Conservation (phyloP, 495 filamentous ascomycete species). For the Xylaria palmicola region DNA sequence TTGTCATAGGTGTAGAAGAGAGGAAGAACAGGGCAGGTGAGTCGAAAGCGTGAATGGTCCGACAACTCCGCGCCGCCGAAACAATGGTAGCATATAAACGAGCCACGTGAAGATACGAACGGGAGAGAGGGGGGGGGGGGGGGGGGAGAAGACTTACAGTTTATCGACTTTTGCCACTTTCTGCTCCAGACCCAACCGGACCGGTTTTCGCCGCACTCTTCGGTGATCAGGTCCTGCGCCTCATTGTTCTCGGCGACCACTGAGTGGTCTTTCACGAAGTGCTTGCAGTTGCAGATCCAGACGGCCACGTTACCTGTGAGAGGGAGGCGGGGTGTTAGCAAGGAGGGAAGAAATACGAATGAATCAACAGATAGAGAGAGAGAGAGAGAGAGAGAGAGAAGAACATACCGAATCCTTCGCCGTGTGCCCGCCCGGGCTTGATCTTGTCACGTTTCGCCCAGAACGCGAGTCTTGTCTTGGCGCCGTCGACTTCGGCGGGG, state of each 20-base stretch:
- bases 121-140: too few species aligned
- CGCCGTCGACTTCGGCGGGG: neutral
- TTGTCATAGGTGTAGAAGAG: too few species aligned
- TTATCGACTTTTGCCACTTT: constrained; percentile 5
- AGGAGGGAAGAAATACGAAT: neutral
- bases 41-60: too few species aligned
- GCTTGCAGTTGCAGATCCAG: constrained; percentile 16
- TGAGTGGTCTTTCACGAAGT: neutral
- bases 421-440: neutral
- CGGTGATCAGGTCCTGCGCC: neutral
- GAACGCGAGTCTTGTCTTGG: neutral
- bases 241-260: neutral
- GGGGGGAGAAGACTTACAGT: neutral
- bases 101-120: neutral
- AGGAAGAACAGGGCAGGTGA: too few species aligned
- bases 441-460: neutral
- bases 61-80: too few species aligned
- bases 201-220: neutral
- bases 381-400: neutral
- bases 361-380: neutral
- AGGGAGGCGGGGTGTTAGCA: neutral
- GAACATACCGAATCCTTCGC: neutral
- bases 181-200: constrained; percentile 9
- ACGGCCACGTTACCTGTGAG: neutral
- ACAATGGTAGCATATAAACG: too few species aligned